phyloP scores from a whole-genome alignment of 1,284 basidiomycete genomes.

The Coniferiporia weirii region DNA sequence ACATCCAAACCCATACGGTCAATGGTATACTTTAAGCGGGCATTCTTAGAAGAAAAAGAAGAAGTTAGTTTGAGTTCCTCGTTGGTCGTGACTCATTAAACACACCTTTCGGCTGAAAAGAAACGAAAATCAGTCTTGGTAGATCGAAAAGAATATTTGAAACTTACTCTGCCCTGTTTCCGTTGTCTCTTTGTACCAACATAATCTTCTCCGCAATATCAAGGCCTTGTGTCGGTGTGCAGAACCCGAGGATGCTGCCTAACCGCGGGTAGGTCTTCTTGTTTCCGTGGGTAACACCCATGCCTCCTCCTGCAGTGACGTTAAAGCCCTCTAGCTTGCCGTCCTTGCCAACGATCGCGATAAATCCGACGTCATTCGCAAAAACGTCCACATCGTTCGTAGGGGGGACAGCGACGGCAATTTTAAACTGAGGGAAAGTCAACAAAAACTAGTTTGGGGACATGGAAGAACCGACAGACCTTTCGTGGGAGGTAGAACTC shows the following conservation, averaged over 20 bases:
- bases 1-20: conserved; percentile 86
- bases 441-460: conserved; percentile 8
- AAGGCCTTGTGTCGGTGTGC: conserved; percentile 82
- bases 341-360: conserved; percentile 77
- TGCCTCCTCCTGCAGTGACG: conserved; percentile 89
- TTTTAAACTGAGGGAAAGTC: conserved; percentile 74
- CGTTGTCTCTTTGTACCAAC: conserved; percentile 92
- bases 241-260: conserved; percentile 89
- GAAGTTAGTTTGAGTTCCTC: background rate
- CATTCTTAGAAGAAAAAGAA: conserved; percentile 50
- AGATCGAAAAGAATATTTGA: background rate
- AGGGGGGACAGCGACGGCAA: conserved; percentile 94
- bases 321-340: conserved; percentile 86
- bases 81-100: background rate
- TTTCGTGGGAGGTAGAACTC: conserved; percentile 96
- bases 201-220: conserved; percentile 90
- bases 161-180: conserved; percentile 85
- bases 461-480: conserved; percentile 35
- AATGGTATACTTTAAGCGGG: conserved; percentile 94
- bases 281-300: conserved; percentile 99
- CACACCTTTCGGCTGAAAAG: conserved; percentile 28
- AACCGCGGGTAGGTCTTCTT: conserved; percentile 98
- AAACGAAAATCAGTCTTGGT: conserved; percentile 33
- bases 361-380: conserved; percentile 94
- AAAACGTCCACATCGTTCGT: conserved; percentile 97